These are phyloP conservation scores for Eucalyptus tenuipes DNA, from an alignment of 345 rosid species.

Conservation along the genomic window DNA sequence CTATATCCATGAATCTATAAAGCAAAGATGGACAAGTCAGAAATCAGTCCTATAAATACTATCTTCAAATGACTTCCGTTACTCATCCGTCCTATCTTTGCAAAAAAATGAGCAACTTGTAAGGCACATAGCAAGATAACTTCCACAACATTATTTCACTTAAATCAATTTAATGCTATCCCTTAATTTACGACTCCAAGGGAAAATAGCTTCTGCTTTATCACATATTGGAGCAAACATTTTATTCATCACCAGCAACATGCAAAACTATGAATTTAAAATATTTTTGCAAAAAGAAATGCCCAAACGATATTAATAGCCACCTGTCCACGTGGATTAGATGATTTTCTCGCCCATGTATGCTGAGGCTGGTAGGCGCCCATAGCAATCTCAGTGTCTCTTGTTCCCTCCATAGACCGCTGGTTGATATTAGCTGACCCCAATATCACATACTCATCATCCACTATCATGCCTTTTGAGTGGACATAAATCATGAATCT, in stretches of 20 bases:
- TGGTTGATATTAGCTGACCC: conserved; percentile 98
- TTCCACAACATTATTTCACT: not conserved
- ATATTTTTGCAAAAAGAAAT: not conserved
- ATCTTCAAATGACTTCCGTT: not conserved
- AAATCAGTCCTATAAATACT: not conserved
- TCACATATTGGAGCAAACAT: not conserved
- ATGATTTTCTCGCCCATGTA: conserved; percentile 59
- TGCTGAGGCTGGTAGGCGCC: conserved; percentile 94
- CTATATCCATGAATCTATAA: conserved; percentile 75
- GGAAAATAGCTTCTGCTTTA: not conserved
- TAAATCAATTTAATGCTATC: not conserved
- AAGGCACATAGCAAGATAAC: not conserved
- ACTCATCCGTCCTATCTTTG: not conserved
- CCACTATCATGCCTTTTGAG: conserved; percentile 95
- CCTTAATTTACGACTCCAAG: not conserved
- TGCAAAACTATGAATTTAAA: not conserved
- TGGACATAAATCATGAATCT: conserved; percentile 95
- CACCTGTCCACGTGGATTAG: conserved; percentile 83
- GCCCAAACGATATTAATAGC: not conserved
- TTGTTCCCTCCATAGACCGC: conserved; percentile 92
- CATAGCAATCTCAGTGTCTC: conserved; percentile 98
- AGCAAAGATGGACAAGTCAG: not conserved
- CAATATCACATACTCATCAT: conserved; percentile 73
- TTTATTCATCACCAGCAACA: not conserved
- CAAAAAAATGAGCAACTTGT: not conserved